phyloP scores from a whole-genome alignment of 192 early-diverging fungal species.

The Backusella macrospora region DNA sequence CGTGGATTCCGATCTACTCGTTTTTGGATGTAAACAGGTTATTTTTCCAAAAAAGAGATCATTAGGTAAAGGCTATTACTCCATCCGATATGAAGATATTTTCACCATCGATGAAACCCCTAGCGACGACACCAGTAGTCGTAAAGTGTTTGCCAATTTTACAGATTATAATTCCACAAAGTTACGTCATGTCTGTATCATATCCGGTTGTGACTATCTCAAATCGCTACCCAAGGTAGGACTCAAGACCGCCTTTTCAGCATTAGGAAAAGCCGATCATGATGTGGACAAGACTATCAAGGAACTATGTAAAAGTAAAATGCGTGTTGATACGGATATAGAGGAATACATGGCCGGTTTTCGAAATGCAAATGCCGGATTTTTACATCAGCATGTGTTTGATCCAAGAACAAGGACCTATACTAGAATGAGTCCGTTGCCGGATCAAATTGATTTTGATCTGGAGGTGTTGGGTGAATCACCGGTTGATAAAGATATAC shows the following conservation, averaged over 20 bases:
- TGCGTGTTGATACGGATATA: conserved; percentile 53
- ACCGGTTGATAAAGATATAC: background rate
- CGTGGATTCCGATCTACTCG: conserved; percentile 95
- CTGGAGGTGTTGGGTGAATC: background rate
- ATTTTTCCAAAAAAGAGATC: conserved; percentile 81
- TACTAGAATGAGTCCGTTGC: conserved; percentile 63
- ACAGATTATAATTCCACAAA: conserved; percentile 56
- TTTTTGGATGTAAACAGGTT: conserved; percentile 86
- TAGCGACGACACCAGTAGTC: background rate
- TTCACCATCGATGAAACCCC: conserved; percentile 53
- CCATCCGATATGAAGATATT: conserved; percentile 57
- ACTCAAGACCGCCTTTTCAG: conserved; percentile 73
- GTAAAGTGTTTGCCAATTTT: background rate
- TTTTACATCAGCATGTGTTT: conserved; percentile 90
- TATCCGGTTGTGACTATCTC: conserved; percentile 96
- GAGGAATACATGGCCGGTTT: conserved; percentile 66
- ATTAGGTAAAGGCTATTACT: conserved; percentile 69
- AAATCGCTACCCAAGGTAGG: conserved; percentile 85
- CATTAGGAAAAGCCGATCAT: conserved; percentile 51
- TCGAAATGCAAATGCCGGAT: conserved; percentile 80
- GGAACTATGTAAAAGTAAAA: conserved; percentile 41
- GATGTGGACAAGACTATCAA: conserved; percentile 43
- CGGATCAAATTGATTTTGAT: conserved; percentile 19
- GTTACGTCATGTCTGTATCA: conserved; percentile 90
- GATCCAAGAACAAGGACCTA: conserved; percentile 60